These are phyloP conservation scores for Lichtheimia ramosa DNA, from an alignment of 371 early-diverging fungal species.

Conservation along the genomic window DNA sequence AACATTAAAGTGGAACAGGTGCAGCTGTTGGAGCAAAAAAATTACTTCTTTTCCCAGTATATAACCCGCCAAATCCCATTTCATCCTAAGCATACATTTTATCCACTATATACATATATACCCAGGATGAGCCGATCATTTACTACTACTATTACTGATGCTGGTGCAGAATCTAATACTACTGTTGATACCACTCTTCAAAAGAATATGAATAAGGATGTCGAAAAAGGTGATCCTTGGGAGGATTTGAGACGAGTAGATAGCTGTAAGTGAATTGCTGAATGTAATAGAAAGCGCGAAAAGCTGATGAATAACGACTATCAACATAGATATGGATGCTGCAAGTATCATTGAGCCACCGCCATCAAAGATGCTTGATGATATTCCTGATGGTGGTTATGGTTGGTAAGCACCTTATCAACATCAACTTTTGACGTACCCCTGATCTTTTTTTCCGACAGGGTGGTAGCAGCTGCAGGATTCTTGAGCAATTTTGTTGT, in stretches of 20 bases:
- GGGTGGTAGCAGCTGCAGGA: slow-evolving; percentile 36
- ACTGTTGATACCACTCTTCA: not conserved
- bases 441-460: not conserved
- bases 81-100: too few relatives aligned
- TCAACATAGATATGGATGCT: slow-evolving; percentile 21
- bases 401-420: slow-evolving; percentile 24
- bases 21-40: too few relatives aligned
- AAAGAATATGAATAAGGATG: not conserved
- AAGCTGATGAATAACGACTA: not conserved
- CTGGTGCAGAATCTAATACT: not conserved
- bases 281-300: not conserved
- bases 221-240: not conserved
- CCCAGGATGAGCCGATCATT: too few relatives aligned
- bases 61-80: not conserved
- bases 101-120: too few relatives aligned
- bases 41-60: not conserved
- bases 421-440: not conserved
- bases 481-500: slow-evolving; percentile 37
- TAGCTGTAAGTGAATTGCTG: not conserved
- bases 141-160: too few relatives aligned
- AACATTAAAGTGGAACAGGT: too few relatives aligned
- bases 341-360: slow-evolving; percentile 35
- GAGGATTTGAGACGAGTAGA: not conserved
- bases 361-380: slow-evolving; percentile 19
- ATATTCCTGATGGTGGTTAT: slow-evolving; percentile 42